These are phyloP conservation scores for Zymoseptoria crescenta DNA, from an alignment of 2,329 filamentous ascomycete genomes.

Conservation along the genomic window DNA sequence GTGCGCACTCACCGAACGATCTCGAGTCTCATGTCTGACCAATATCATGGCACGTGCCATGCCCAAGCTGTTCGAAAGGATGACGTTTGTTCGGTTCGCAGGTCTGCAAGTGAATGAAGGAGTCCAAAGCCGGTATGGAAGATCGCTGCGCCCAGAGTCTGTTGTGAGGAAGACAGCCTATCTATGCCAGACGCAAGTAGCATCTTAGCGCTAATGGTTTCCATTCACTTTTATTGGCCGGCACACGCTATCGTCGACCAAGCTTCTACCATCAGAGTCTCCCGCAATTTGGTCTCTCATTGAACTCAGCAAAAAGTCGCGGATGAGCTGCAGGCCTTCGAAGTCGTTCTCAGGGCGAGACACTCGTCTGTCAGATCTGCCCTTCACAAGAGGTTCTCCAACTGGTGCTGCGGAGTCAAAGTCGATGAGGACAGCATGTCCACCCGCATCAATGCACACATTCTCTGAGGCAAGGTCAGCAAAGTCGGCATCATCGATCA, in stretches of 20 bases:
- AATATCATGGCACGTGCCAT: background rate
- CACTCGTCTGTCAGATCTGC: slow-evolving; percentile 8
- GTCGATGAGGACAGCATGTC: slow-evolving; percentile 30
- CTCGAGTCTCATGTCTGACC: no score
- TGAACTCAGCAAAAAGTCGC: background rate
- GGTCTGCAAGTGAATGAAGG: background rate
- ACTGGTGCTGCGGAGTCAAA: slow-evolving; percentile 31
- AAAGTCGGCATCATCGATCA: background rate
- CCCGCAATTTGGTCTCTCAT: background rate
- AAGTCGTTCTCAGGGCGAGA: slow-evolving; percentile 19
- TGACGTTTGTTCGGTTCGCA: background rate
- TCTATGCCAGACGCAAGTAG: no score
- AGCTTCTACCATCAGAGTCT: background rate
- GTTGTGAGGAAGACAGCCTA: no score
- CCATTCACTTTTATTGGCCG: no score
- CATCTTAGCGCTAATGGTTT: no score
- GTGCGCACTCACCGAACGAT: no score
- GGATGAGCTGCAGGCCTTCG: slow-evolving; percentile 5
- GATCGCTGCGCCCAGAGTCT: background rate
- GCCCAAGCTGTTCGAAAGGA: background rate
- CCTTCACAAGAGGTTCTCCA: slow-evolving; percentile 23
- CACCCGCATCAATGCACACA: slow-evolving; percentile 28
- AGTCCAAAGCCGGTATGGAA: background rate
- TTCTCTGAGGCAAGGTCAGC: slow-evolving; percentile 17
- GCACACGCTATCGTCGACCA: background rate